These are phyloP conservation scores for Fusarium cyanostomum DNA, from an alignment of 2,329 filamentous ascomycete genomes.

Conservation along the genomic window DNA sequence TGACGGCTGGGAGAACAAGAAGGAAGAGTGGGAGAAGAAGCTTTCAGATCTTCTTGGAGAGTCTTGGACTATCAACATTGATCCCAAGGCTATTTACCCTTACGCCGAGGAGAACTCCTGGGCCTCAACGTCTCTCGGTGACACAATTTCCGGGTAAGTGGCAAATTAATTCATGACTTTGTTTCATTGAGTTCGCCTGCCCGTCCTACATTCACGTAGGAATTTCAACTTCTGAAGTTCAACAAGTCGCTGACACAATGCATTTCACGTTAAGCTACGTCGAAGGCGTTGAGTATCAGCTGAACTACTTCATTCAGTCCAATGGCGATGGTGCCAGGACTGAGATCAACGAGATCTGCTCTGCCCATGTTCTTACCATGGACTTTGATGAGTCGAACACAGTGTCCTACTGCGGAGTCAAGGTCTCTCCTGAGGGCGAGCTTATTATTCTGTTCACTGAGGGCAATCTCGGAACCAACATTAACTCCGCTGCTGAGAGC, in stretches of 20 bases:
- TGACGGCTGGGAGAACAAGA: constrained; percentile 62
- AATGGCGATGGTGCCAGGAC: constrained; percentile 51
- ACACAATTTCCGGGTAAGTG: constrained; percentile 55
- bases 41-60: constrained; percentile 57
- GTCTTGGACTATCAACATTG: constrained; percentile 60
- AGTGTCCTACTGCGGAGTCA: constrained; percentile 56
- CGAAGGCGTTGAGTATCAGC: constrained; percentile 50
- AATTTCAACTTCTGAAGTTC: no score
- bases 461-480: constrained; percentile 57
- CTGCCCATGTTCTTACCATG: constrained; percentile 56
- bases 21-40: constrained; percentile 53
- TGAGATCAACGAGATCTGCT: constrained; percentile 60
- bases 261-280: constrained; percentile 53
- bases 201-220: no score
- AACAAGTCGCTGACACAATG: not conserved
- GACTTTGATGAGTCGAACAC: constrained; percentile 56
- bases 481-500: constrained; percentile 49
- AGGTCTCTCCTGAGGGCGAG: constrained; percentile 54
- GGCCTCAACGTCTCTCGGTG: constrained; percentile 54
- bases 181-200: no score
- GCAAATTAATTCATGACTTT: no score
- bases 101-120: constrained; percentile 55
- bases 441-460: constrained; percentile 60
- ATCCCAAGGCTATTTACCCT: constrained; percentile 57
- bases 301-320: constrained; percentile 51